Conservation (phyloP, 2,329 filamentous ascomycete genomes). For the Helminthosporium solani region DNA sequence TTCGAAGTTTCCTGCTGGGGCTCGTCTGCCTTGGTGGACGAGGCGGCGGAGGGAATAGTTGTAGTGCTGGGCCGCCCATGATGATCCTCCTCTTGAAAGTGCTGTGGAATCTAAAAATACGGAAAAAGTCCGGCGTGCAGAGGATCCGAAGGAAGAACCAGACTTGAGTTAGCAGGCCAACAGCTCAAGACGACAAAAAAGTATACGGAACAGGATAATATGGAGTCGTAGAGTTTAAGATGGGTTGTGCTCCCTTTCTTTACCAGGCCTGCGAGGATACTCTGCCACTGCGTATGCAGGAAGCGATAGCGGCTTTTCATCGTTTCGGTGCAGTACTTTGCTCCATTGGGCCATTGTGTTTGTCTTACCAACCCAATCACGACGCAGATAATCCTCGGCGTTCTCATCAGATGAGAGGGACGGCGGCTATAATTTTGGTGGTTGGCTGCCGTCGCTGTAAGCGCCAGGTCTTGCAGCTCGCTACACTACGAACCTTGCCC, state of each 20-base stretch:
- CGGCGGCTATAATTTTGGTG: slow-evolving; percentile 41
- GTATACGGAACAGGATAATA: slow-evolving; percentile 24
- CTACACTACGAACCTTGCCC: slow-evolving; percentile 27
- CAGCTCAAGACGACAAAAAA: slow-evolving; percentile 14
- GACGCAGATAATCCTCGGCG: slow-evolving; percentile 31
- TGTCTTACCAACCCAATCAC: slow-evolving; percentile 34
- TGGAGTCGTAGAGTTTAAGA: slow-evolving; percentile 40
- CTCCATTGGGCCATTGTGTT: slow-evolving; percentile 27
- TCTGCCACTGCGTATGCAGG: slow-evolving; percentile 17
- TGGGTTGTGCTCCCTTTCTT: slow-evolving; percentile 15
- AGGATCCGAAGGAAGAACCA: slow-evolving; percentile 5
- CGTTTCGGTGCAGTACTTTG: slow-evolving; percentile 34
- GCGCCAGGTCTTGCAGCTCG: slow-evolving; percentile 36
- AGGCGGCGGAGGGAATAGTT: slow-evolving; percentile 43
- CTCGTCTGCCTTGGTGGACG: slow-evolving; percentile 36
- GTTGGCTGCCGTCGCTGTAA: slow-evolving; percentile 37
- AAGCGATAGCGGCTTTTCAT: slow-evolving; percentile 40
- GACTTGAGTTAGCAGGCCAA: slow-evolving; percentile 3
- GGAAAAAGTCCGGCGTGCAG: slow-evolving; percentile 9
- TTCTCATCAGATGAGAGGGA: slow-evolving; percentile 28
- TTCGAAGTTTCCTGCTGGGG: slow-evolving; percentile 28
- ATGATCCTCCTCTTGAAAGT: slow-evolving; percentile 20
- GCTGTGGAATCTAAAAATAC: slow-evolving; percentile 19
- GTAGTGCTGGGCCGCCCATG: slow-evolving; percentile 40
- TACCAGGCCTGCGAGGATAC: slow-evolving; percentile 19